These are phyloP conservation scores for Saccharomycopsis sp. DNA, from an alignment of 805 yeast species.

Conservation along the genomic window DNA sequence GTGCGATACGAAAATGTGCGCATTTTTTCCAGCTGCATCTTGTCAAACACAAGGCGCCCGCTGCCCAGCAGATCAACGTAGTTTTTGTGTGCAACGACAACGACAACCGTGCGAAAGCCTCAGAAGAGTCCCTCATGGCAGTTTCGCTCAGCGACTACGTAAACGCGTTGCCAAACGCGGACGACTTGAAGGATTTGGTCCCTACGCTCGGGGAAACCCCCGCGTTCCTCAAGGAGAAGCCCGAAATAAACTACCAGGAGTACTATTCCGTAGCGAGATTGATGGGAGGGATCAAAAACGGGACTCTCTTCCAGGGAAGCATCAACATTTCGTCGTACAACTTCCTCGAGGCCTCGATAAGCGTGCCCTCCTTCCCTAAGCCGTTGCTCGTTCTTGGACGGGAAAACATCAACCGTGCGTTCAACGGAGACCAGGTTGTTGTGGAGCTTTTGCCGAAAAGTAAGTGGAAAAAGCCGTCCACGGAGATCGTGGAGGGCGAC, in stretches of 20 bases:
- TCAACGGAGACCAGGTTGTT: slow-evolving; percentile 86
- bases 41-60: slow-evolving; percentile 25
- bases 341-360: slow-evolving; percentile 78
- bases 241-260: slow-evolving; percentile 62
- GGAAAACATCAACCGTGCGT: slow-evolving; percentile 80
- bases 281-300: slow-evolving; percentile 85
- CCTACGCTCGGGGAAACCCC: slow-evolving; percentile 48
- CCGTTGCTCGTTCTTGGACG: slow-evolving; percentile 81
- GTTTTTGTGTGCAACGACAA: slow-evolving; percentile 74
- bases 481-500: slow-evolving; percentile 72
- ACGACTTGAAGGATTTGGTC: slow-evolving; percentile 70
- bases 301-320: slow-evolving; percentile 80
- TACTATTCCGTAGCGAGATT: slow-evolving; percentile 75
- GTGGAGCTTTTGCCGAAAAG: slow-evolving; percentile 81
- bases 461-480: slow-evolving; percentile 84
- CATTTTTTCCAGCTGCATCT: slow-evolving; percentile 70
- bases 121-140: slow-evolving; percentile 45
- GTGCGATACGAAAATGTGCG: slow-evolving; percentile 75
- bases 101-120: slow-evolving; percentile 54
- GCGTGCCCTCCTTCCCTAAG: slow-evolving; percentile 63
- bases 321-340: slow-evolving; percentile 80
- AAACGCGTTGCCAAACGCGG: slow-evolving; percentile 58
- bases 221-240: slow-evolving; percentile 27
- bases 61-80: slow-evolving; percentile 35
- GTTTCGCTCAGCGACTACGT: slow-evolving; percentile 57